Evolutionary conservation across 106 monocot species (phyloP).

Genomic region (Hemerocallis citrina): DNA sequence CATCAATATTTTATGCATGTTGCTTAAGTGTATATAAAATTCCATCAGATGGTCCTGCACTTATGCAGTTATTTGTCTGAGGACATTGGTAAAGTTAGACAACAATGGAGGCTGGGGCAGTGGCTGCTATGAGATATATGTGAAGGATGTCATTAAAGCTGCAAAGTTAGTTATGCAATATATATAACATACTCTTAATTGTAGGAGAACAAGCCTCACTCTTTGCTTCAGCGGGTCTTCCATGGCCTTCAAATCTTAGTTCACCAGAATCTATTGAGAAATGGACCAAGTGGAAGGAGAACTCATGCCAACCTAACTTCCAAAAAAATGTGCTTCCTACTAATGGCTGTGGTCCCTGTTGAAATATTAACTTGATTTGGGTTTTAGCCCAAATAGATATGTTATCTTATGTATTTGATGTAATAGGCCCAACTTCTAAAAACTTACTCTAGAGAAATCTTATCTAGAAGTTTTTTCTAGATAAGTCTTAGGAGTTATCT

Average conservation of each 20-base stretch:
- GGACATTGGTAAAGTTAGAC: constrained; percentile 47
- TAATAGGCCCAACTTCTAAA: no score
- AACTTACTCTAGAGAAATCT: no score
- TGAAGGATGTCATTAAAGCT: constrained; percentile 78
- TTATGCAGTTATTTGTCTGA: constrained; percentile 25
- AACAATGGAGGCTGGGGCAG: constrained; percentile 84
- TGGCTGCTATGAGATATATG: constrained; percentile 85
- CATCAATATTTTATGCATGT: no score
- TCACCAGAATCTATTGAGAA: constrained; percentile 59
- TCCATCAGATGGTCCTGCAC: no score
- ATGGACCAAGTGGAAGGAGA: constrained; percentile 61
- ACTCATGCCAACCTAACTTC: constrained; percentile 70
- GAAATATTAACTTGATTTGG: no score
- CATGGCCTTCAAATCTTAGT: constrained; percentile 65
- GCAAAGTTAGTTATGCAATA: constrained; percentile 81
- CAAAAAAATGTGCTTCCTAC: constrained; percentile 62
- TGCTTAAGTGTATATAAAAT: no score
- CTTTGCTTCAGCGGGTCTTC: constrained; percentile 91
- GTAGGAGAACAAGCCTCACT: constrained; percentile 73
- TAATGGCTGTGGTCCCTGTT: constrained; percentile 64
- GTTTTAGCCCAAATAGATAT: no score
- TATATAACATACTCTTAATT: constrained; percentile 65
- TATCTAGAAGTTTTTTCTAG: no score
- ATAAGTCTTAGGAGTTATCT: no score
- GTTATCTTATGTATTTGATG: no score